Evolutionary conservation across 2,329 filamentous ascomycete genomes (phyloP).

Genomic region (Colletotrichum orbiculare): DNA sequence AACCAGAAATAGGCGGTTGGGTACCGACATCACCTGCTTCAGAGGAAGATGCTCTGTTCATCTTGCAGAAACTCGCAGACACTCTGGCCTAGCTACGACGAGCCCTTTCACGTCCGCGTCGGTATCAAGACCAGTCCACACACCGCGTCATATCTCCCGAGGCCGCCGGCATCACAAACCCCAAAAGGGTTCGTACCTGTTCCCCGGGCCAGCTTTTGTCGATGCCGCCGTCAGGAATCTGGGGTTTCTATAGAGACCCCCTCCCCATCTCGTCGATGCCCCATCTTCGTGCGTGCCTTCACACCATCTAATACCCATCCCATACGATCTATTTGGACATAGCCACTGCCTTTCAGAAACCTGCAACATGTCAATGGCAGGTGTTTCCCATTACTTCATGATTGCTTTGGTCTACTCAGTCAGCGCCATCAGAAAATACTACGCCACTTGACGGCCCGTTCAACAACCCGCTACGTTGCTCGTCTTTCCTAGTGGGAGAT

Average conservation of each 20-base stretch:
- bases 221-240: constrained; percentile 14
- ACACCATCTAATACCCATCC: not conserved
- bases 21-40: too few relatives aligned
- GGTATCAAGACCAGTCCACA: not conserved
- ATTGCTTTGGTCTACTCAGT: not conserved
- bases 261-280: not conserved
- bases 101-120: too few relatives aligned
- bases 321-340: too few relatives aligned
- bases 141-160: not conserved
- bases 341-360: constrained; percentile 1
- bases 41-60: too few relatives aligned
- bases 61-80: too few relatives aligned
- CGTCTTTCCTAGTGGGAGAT: not conserved
- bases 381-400: not conserved
- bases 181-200: too few relatives aligned
- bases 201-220: not conserved
- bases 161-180: not conserved
- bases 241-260: constrained; percentile 23
- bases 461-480: not conserved
- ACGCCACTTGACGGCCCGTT: too few relatives aligned
- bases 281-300: not conserved
- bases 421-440: too few relatives aligned
- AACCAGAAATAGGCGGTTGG: too few relatives aligned
- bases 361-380: too few relatives aligned
- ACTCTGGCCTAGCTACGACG: too few relatives aligned